A percentile compares a stretch with the other conserved stretches of the same genome.
Evolutionary conservation across 148 eudicot species (phyloP).

Genomic region (Mesembryanthemum crystallinum): DNA sequence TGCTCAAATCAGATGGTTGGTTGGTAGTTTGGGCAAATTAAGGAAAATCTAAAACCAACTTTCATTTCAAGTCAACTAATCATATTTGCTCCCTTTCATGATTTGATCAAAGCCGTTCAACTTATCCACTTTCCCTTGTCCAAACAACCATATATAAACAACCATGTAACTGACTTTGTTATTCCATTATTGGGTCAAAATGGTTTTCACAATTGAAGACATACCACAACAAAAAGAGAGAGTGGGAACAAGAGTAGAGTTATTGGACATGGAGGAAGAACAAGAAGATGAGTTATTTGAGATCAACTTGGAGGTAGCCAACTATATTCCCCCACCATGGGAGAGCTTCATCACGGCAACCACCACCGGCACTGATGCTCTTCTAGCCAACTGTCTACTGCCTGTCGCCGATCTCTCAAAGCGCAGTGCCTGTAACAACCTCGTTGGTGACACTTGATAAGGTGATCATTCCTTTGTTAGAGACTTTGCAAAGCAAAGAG

Average conservation of each 20-base stretch:
- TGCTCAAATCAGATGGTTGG: not conserved
- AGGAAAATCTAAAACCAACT: not conserved
- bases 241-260: not conserved
- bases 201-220: not conserved
- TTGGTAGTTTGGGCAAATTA: conserved; percentile 2
- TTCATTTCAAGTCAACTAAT: not conserved
- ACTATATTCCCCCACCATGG: not conserved
- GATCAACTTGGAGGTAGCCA: not conserved
- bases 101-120: not conserved
- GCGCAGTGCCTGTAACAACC: not conserved
- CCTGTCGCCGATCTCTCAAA: not conserved
- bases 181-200: not conserved
- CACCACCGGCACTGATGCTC: not conserved
- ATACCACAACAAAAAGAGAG: not conserved
- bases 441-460: too few species aligned
- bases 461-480: too few species aligned
- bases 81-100: not conserved
- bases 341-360: not conserved
- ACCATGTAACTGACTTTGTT: not conserved
- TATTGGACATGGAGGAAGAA: not conserved
- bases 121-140: not conserved
- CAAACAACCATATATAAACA: not conserved
- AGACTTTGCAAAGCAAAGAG: too few species aligned
- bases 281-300: conserved; percentile 3
- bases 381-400: not conserved